Conservation (phyloP, 176 grass and related monocot species). For the Triticum timopheevii region DNA sequence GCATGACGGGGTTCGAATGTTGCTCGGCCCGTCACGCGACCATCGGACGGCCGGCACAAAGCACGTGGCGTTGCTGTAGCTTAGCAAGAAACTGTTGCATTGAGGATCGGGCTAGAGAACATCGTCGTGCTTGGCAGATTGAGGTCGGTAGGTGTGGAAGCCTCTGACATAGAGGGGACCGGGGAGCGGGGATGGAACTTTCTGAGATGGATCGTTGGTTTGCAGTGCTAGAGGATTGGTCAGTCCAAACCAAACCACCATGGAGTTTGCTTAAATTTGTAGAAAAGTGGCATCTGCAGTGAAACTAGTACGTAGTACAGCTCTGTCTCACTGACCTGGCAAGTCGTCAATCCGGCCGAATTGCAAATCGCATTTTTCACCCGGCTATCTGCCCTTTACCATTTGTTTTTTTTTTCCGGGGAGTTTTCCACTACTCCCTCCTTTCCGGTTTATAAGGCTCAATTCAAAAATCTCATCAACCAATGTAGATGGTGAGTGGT, state of each 20-base stretch:
- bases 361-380: neutral
- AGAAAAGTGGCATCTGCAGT: conserved; percentile 8
- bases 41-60: neutral
- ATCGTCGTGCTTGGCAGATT: neutral
- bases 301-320: neutral
- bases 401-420: neutral
- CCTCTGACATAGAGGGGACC: neutral
- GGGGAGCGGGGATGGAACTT: neutral
- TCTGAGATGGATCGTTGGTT: neutral
- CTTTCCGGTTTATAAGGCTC: no score
- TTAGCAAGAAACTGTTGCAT: neutral
- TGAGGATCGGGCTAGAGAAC: neutral
- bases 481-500: no score
- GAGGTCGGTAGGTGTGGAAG: neutral
- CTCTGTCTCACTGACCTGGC: neutral
- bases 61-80: neutral
- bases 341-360: no score
- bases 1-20: neutral
- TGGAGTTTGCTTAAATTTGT: conserved; percentile 36
- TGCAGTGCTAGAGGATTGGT: neutral
- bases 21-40: neutral
- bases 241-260: conserved; percentile 38
- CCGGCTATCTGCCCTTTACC: neutral
- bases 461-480: no score
- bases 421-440: neutral